Percentiles rank a stretch among this genome's conserved stretches.
phyloP scores from a whole-genome alignment of 2,329 filamentous ascomycete genomes.

The Exophiala alcalophila region DNA sequence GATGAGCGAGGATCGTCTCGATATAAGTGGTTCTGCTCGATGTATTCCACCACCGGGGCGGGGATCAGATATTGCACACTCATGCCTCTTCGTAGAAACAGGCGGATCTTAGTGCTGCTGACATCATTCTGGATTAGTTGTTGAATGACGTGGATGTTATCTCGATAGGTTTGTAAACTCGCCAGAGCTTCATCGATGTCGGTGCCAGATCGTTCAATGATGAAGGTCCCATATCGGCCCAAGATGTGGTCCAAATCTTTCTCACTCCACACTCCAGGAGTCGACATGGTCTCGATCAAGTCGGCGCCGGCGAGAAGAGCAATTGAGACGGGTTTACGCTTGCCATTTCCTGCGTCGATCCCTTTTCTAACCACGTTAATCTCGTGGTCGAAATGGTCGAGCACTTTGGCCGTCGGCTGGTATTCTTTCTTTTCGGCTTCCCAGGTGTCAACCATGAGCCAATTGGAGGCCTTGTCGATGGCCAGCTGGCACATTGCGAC shows the following conservation, averaged over 20 bases:
- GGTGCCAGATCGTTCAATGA: constrained; percentile 83
- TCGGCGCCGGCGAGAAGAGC: constrained; percentile 78
- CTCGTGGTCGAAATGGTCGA: constrained; percentile 88
- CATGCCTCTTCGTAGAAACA: constrained; percentile 76
- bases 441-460: constrained; percentile 85
- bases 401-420: constrained; percentile 80
- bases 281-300: constrained; percentile 71
- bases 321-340: constrained; percentile 67
- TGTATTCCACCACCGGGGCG: constrained; percentile 70
- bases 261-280: constrained; percentile 71
- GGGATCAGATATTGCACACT: constrained; percentile 76
- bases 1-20: constrained; percentile 46
- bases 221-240: constrained; percentile 76
- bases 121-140: constrained; percentile 86
- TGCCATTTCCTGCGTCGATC: constrained; percentile 65
- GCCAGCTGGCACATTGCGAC: constrained; percentile 85
- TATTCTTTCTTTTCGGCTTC: constrained; percentile 84
- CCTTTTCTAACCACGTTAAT: constrained; percentile 78
- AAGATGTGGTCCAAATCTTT: constrained; percentile 86
- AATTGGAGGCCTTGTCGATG: constrained; percentile 68
- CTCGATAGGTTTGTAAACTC: constrained; percentile 75
- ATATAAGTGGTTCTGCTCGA: constrained; percentile 65
- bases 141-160: constrained; percentile 84
- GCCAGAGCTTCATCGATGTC: constrained; percentile 84
- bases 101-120: constrained; percentile 75